Conservation (phyloP, 306 rosid genomes). For the Cyclanthera cordifolia region DNA sequence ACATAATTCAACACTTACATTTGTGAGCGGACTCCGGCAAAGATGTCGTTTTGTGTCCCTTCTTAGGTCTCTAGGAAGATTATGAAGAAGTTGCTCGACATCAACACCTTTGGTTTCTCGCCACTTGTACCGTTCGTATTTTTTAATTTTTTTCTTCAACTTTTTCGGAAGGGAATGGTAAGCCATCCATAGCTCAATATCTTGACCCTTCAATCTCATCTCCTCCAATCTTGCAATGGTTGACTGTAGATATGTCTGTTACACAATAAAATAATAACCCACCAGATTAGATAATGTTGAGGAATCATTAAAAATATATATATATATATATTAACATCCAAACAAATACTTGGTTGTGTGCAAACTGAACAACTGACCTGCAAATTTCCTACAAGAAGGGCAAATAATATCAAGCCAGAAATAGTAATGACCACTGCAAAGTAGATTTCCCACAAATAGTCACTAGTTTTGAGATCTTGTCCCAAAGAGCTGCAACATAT, state of each 20-base stretch:
- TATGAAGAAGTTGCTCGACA: not conserved
- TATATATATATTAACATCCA: too few species aligned
- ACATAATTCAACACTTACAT: slow-evolving; percentile 21
- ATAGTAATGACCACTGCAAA: slow-evolving; percentile 17
- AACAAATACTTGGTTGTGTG: slow-evolving; percentile 5
- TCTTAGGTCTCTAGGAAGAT: slow-evolving; percentile 9
- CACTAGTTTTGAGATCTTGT: slow-evolving; percentile 18
- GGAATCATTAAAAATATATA: too few species aligned
- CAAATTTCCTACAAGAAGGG: slow-evolving; percentile 29
- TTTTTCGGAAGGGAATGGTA: slow-evolving; percentile 1
- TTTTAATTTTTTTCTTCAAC: slow-evolving; percentile 12
- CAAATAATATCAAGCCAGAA: slow-evolving; percentile 21
- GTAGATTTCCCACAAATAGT: slow-evolving; percentile 17
- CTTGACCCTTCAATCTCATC: slow-evolving; percentile 14
- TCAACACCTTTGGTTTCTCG: slow-evolving; percentile 5
- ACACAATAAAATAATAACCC: not conserved
- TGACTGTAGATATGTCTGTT: slow-evolving; percentile 61
- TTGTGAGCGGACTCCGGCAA: slow-evolving; percentile 38
- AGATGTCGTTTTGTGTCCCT: slow-evolving; percentile 39
- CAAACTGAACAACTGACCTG: slow-evolving; percentile 16
- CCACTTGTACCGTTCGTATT: slow-evolving; percentile 9
- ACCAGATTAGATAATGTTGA: not conserved
- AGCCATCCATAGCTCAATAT: slow-evolving; percentile 20
- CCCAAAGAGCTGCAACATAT: slow-evolving; percentile 20
- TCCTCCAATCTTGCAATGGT: slow-evolving; percentile 44